Evolutionary conservation across 106 monocot species (phyloP), one percentile per base, ranked within the genome.

Genomic region (Ottelia alismoides): DNA sequence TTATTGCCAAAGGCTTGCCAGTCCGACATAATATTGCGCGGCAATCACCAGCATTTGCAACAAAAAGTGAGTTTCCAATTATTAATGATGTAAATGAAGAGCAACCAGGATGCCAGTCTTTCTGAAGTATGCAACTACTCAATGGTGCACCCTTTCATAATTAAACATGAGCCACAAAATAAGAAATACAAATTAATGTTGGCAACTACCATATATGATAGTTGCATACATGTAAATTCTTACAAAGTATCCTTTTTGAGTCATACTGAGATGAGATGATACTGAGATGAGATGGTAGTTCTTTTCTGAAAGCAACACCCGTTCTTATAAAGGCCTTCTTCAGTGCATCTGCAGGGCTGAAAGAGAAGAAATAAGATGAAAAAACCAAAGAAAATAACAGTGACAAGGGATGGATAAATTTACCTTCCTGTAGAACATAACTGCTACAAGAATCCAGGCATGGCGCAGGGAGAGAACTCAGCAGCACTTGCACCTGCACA

Each of bases 31-130:
- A 62, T 27, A 98, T 73, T 30, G 82, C 71, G 20, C 98, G 90
- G 25, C 98, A 90, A 79, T 98, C 98, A 63, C 98, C 98, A 76
- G 90, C 98, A 90, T 98, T 98, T 52, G 82, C 90, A 51, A 98
- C 77, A 51, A 75, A 86, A 68, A 98, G 74, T 58, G 70, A 83
- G 60, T 90, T 58, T 44, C 76, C 69, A 12, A 90, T 67, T 22
- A 98, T 62, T 57, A 98, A 47, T 30, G 85, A 63, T 46, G 65
- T 60, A 58, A 90, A 49, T 48, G 98, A 89, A 30, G 98, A 83
- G 66, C 98, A 98, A 25, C 98, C 98, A 70, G 98, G 85, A 75
- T 98, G 82, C 69, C 74, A 79, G 45, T 90, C 77, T 62, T 85
- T 85, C 61, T 90, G 69, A 31, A 29, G 31, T n/a, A n/a, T n/a